Base-by-base conservation (phyloP, 352 stramenopile genomes). In the Phytophthora colocasiae region DNA sequence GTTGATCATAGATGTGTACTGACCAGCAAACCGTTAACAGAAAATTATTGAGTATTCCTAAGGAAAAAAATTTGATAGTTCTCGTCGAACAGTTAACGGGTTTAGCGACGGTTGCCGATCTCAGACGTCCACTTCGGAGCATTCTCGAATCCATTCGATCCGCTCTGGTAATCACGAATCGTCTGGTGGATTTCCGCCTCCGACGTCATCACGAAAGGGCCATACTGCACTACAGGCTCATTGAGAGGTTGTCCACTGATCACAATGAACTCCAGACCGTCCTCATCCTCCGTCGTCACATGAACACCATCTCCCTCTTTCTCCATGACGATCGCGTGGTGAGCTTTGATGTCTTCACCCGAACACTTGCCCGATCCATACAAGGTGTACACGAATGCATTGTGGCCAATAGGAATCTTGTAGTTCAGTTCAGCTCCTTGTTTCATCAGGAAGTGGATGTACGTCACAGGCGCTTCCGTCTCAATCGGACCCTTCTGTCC, bases 191-290 rank as follows among this genome's bases (percentile, higher is more conserved):
- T 89, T 51, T 89, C 79, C 1, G 58, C 62, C 27, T 78, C 50
- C 31, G 75, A 87, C 31, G 66, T 90, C 82, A 92, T 92, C 51
- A 92, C 82, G 44, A 91, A 92, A 19, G 84, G 82, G 11, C 84
- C 84, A 46, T 93, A 83, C 55, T 89, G 83, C 34, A 83, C 75
- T 9, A 91, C 72, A 6, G 78, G 77, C 51, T 93, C 84, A 46
- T 88, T 76, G 40, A 93, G 43, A 1, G 82, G 84, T 62, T 87
- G 53, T 15, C 80, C 82, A 39, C 58, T 80, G 50, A 89, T 75
- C 22, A 89, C 66, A 27, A 91, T 81, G 41, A 90, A 88, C 72
- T 91, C 75, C 5, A 89, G 29, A 0, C 60, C 64, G 1, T 77
- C 58, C 6, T 66, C 52, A 29, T 70, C 58, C 2, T 71, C 65